phyloP scores from a whole-genome alignment of 2,329 filamentous ascomycete genomes.

The Botrytis deweyae region DNA sequence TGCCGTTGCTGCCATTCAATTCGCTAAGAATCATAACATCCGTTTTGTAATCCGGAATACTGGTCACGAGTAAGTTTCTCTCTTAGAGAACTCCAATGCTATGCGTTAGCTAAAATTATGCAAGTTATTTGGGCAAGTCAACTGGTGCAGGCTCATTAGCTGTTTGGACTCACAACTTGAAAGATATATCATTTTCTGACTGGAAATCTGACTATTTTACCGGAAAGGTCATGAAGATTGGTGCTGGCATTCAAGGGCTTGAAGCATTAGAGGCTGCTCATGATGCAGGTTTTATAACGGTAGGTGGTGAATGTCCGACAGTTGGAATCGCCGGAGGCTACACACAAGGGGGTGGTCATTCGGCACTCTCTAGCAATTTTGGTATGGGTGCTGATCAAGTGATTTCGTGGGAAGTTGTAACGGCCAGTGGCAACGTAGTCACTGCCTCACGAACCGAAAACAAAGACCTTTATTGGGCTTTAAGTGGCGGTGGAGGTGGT shows the following conservation, averaged over 20 bases:
- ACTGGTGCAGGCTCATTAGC: constrained; percentile 59
- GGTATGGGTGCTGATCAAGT: constrained; percentile 61
- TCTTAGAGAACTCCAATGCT: not conserved
- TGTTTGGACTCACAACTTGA: constrained; percentile 57
- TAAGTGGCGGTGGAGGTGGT: constrained; percentile 58
- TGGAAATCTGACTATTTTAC: constrained; percentile 46
- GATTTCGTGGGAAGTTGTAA: constrained; percentile 57
- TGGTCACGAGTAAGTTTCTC: constrained; percentile 49
- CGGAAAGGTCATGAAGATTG: constrained; percentile 53
- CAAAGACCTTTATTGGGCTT: constrained; percentile 62
- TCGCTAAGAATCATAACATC: constrained; percentile 42
- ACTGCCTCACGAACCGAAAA: constrained; percentile 50
- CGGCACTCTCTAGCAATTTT: constrained; percentile 51
- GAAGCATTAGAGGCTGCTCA: constrained; percentile 48
- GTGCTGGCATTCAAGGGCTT: constrained; percentile 51
- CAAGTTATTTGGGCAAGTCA: constrained; percentile 53
- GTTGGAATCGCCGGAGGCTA: constrained; percentile 62
- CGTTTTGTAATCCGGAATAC: constrained; percentile 54
- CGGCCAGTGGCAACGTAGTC: constrained; percentile 49
- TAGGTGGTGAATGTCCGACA: constrained; percentile 55
- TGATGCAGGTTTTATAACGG: constrained; percentile 45
- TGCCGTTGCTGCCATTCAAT: constrained; percentile 40
- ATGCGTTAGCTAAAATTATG: constrained; percentile 8
- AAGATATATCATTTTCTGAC: constrained; percentile 45
- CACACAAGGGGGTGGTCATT: constrained; percentile 60